Evolutionary conservation across 805 yeast genomes (phyloP), one percentile per base, ranked within the genome.

Genomic region (Candida arabinofermentans): DNA sequence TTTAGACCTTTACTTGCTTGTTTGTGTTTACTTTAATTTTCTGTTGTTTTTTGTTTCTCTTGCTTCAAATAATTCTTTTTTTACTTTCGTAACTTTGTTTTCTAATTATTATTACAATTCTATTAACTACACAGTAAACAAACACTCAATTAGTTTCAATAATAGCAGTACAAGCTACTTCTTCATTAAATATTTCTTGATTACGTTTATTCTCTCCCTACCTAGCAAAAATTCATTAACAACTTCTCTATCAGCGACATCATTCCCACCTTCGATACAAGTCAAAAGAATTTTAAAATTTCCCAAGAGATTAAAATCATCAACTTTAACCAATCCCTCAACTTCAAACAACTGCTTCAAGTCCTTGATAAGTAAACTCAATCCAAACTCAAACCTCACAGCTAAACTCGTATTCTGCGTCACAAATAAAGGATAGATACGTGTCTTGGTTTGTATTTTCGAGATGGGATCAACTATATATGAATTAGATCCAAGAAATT

Each of bases 381-480:
- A 55, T 1, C 72, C 81, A 53, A 73, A 76, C 43, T 77, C 77
- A 37, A 75, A 75, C 24, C 77, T 57, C 44, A 71, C 65, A 5
- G 53, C 50, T 27, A 56, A 31, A 21, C 55, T 50, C 14, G 53
- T 49, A 39, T 67, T 69, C 9, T 72, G 75, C 14, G 67, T 65
- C n/a, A 74, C 62, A 69, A 76, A 75, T 33, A 77, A 50, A 4
- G 81, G 81, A 48, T 73, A 75, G 29, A 68, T 50, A 47, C 59
- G 32, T 61, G 62, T 13, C 64, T 72, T 46, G 4, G 41, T 56
- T 65, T 40, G 47, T 21, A 70, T 59, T 16, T 57, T 55, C 26
- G 75, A 66, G 13, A 76, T 68, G 2, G 74, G 73, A 53, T 77
- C 81, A 27, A 65, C 55, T 18, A 77, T 67, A 44, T 66, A 73